Conservation (phyloP, 345 rosid genomes). For the Citrus sinensis region DVS_A1.0 CM039162.1:28963501-28964000, state of each 20-base stretch:
- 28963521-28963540: too few relatives aligned
- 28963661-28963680: too few relatives aligned
- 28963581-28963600: too few relatives aligned
- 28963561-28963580: too few relatives aligned
- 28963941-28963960: background rate
- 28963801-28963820: background rate
- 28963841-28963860: background rate
- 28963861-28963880: background rate
- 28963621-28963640: background rate
- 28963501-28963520: too few relatives aligned
- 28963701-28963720: too few relatives aligned
- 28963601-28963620: background rate
- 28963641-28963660: background rate
- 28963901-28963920: conserved; percentile 3
- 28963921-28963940: conserved; percentile 2
- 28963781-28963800: conserved; percentile 6
- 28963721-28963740: too few relatives aligned
- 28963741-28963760: background rate
- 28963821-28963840: background rate
- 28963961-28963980: conserved; percentile 4
- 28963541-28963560: too few relatives aligned
- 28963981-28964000: background rate
- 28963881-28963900: background rate
- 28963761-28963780: background rate
- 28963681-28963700: background rate